phyloP scores from a whole-genome alignment of 2,329 filamentous ascomycete genomes.

The Talaromyces funiculosus region DNA sequence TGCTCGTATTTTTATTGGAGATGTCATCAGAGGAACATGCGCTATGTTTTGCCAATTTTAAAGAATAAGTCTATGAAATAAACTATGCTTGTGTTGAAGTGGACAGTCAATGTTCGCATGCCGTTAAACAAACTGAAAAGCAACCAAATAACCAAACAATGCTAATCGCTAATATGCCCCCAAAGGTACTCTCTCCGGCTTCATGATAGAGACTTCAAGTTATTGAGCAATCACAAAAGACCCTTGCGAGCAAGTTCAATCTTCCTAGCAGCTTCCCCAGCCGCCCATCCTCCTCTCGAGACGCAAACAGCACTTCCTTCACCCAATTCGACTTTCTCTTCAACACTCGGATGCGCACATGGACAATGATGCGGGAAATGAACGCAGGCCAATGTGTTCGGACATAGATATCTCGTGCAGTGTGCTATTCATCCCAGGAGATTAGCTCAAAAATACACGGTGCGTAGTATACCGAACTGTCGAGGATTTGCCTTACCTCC shows the following conservation, averaged over 20 bases:
- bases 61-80: background rate
- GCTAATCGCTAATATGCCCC: background rate
- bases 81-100: background rate
- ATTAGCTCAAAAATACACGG: background rate
- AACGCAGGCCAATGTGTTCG: constrained; percentile 89
- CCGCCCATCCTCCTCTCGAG: constrained; percentile 45
- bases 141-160: background rate
- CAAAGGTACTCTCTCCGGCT: background rate
- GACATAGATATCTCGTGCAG: constrained; percentile 91
- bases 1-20: too few species aligned
- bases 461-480: background rate
- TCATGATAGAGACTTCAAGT: background rate
- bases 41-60: background rate
- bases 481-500: constrained; percentile 47
- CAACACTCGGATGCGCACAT: constrained; percentile 69
- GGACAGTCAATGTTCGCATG: background rate
- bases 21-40: too few species aligned
- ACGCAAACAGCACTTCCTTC: constrained; percentile 46
- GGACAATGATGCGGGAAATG: constrained; percentile 97
- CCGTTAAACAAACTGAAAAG: background rate
- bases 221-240: constrained; percentile 33
- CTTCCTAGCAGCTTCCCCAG: constrained; percentile 44
- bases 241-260: constrained; percentile 48
- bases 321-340: constrained; percentile 67
- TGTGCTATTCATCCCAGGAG: constrained; percentile 49